Percentiles rank a stretch among this genome's conserved stretches.
Evolutionary conservation across 2,329 filamentous ascomycete species (phyloP).

Genomic region (Epichloe sibirici): DNA sequence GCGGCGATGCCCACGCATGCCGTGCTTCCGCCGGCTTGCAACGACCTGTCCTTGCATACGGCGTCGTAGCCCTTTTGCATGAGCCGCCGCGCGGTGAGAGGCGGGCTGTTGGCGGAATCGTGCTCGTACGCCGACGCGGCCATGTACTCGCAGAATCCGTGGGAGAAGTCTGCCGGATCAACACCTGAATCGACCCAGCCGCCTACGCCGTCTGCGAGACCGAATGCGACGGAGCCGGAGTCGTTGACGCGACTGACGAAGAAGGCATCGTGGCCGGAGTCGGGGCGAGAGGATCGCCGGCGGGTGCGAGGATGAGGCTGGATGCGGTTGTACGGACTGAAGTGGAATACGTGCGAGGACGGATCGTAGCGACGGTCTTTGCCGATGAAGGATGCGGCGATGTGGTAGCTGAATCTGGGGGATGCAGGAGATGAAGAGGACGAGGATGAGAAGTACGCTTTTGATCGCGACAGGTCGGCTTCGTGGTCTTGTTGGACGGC

Average conservation of each 20-base stretch:
- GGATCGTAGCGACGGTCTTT: conserved; percentile 60
- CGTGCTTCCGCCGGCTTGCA: conserved; percentile 79
- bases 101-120: conserved; percentile 21
- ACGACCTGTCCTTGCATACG: conserved; percentile 59
- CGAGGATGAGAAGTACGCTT: conserved; percentile 4
- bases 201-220: conserved; percentile 87
- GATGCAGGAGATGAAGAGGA: conserved; percentile 12
- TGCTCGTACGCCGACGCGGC: conserved; percentile 57
- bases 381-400: conserved; percentile 63
- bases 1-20: conserved; percentile 75
- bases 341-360: conserved; percentile 58
- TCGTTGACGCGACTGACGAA: conserved; percentile 76
- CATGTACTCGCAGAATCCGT: conserved; percentile 90
- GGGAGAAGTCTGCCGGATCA: conserved; percentile 90
- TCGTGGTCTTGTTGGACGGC: background rate
- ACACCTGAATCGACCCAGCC: conserved; percentile 90
- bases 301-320: conserved; percentile 29
- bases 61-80: conserved; percentile 78
- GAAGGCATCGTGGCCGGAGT: conserved; percentile 90
- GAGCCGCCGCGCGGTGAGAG: conserved; percentile 52
- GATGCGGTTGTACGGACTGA: conserved; percentile 52
- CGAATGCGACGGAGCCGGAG: conserved; percentile 63
- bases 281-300: conserved; percentile 40
- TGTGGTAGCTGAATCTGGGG: conserved; percentile 49
- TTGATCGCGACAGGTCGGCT: background rate